These are phyloP conservation scores for Populus deltoides DNA, from an alignment of 345 rosid species.

Conservation along the genomic window DNA sequence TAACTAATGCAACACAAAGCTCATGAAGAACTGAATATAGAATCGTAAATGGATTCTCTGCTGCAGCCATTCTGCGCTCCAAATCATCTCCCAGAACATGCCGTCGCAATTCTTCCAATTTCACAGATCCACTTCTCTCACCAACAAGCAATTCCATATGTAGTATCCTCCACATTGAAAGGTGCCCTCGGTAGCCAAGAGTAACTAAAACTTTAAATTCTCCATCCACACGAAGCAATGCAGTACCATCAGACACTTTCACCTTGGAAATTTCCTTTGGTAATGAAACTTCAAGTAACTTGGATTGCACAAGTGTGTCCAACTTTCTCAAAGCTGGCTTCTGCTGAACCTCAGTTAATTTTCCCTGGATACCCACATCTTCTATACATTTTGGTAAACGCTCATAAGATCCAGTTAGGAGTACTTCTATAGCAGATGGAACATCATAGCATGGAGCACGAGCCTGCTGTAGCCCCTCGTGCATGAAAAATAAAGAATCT, in stretches of 20 bases:
- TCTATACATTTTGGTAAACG: constrained; percentile 90
- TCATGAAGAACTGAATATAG: constrained; percentile 87
- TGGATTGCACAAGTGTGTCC: constrained; percentile 85
- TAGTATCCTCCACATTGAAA: constrained; percentile 95
- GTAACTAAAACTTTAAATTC: constrained; percentile 93
- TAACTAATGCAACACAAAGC: constrained; percentile 76
- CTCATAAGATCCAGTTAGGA: constrained; percentile 83
- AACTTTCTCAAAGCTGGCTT: constrained; percentile 80
- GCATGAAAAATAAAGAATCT: constrained; percentile 94
- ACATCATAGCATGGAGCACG: constrained; percentile 97
- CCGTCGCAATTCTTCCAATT: constrained; percentile 67
- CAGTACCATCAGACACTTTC: constrained; percentile 82
- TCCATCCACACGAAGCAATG: constrained; percentile 67
- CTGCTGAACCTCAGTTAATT: constrained; percentile 72
- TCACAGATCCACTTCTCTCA: constrained; percentile 72
- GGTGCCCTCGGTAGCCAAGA: constrained; percentile 95
- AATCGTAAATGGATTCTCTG: constrained; percentile 75
- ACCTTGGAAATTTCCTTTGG: constrained; percentile 89
- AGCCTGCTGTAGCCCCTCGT: constrained; percentile 96
- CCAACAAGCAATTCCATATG: constrained; percentile 97
- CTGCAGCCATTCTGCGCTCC: constrained; percentile 92
- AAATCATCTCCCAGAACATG: constrained; percentile 91
- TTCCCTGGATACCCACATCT: constrained; percentile 76
- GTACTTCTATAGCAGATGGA: constrained; percentile 86
- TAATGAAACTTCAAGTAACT: constrained; percentile 73